Evolutionary conservation across 805 yeast genomes (phyloP).

Genomic region (Candida qinlingensis): DNA sequence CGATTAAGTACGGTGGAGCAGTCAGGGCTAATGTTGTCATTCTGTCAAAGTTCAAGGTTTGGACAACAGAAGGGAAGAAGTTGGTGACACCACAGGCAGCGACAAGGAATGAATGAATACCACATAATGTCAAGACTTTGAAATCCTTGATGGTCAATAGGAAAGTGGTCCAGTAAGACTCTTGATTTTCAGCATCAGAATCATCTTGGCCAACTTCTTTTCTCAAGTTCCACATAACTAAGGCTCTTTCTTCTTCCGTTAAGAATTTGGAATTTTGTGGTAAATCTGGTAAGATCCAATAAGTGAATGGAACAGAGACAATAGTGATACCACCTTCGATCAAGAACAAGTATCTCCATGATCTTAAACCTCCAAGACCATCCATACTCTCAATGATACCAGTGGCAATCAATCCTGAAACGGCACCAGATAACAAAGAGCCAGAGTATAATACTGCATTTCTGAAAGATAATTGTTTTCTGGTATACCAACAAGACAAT

Average conservation of each 20-base stretch:
- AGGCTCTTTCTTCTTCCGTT: conserved; percentile 38
- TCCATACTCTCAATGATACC: conserved; percentile 43
- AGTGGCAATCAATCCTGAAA: conserved; percentile 49
- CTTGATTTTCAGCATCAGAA: conserved; percentile 21
- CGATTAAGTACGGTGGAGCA: conserved; percentile 53
- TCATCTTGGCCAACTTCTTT: conserved; percentile 26
- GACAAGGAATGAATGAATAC: conserved; percentile 38
- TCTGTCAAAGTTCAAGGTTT: conserved; percentile 45
- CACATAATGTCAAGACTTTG: conserved; percentile 44
- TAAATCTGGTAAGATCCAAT: conserved; percentile 45
- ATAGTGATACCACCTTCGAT: conserved; percentile 53
- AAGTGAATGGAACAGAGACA: conserved; percentile 40
- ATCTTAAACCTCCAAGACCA: conserved; percentile 34
- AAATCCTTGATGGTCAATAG: conserved; percentile 33
- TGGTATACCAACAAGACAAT: conserved; percentile 51
- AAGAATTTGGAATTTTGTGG: conserved; percentile 47
- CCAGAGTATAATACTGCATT: conserved; percentile 48
- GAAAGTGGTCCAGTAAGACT: conserved; percentile 32
- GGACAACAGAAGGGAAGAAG: conserved; percentile 57
- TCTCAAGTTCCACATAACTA: conserved; percentile 24
- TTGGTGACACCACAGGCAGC: conserved; percentile 59
- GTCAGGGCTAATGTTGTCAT: conserved; percentile 50
- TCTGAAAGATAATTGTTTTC: conserved; percentile 43
- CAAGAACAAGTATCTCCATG: conserved; percentile 54
- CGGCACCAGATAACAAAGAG: conserved; percentile 46